Evolutionary conservation across 495 filamentous ascomycete genomes (phyloP), one percentile per base, ranked within the genome.

Genomic region (Chaetomium cochliodes): DNA sequence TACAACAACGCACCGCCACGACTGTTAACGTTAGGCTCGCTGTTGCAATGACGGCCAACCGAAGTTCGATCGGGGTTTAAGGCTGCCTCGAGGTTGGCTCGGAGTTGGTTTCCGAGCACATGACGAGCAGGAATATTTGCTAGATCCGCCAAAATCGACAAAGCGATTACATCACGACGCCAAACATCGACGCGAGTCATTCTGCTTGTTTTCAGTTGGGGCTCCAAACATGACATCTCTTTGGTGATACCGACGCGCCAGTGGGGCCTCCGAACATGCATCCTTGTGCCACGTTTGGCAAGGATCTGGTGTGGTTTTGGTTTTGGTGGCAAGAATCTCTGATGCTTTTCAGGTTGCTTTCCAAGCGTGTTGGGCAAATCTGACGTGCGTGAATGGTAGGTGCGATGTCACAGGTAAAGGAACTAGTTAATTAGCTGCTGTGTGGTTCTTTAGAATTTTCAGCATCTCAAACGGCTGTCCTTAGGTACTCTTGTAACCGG

Each of bases 221-320:
- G 2, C 6, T 18, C 9, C 8, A 52, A 20, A 13, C 25, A 47
- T n/a, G 44, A 20, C n/a, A n/a, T n/a, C n/a, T 47, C 18, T 15
- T n/a, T 26, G 6, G 26, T 56, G 18, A 18, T 13, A n/a, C 46
- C 9, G 7, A 23, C 53, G 28, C 30, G 53, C 28, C n/a, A 56
- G 53, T 41, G 33, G 53, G 41, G 53, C 53, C 20, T 15, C 53
- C 30, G n/a, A 56, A 23, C 53, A 39, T 7, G 30, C 30, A 37
- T 39, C 53, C 42, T 22, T 53, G 61, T 70, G 70, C 70, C 72
- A 74, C 72, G 72, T 74, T 63, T 72, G 57, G 60, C 53, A 65
- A 52, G 69, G 62, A 65, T 71, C 55, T 67, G 72, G 61, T 66
- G 33, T 20, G 53, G 25, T 74, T 70, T 67, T 70, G 70, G 70